Evolutionary conservation across 768 basidiomycete genomes (phyloP).

Genomic region (Leccinum rimulosum): DNA sequence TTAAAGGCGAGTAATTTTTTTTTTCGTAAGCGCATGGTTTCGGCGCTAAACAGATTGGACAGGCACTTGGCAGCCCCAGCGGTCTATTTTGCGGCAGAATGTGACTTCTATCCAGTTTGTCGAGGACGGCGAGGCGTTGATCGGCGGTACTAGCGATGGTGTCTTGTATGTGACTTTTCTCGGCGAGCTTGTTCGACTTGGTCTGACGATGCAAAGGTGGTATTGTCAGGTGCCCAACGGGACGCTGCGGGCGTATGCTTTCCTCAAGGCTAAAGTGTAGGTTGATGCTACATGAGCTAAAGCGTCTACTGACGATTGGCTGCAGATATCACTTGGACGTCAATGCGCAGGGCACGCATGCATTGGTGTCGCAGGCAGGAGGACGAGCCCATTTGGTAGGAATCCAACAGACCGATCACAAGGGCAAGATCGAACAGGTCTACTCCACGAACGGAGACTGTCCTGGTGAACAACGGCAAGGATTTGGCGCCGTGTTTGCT

Average conservation of each 20-base stretch:
- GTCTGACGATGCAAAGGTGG: slow-evolving; percentile 46
- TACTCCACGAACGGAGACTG: slow-evolving; percentile 43
- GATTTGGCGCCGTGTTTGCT: slow-evolving; percentile 54
- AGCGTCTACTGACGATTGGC: slow-evolving; percentile 11
- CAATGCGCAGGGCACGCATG: slow-evolving; percentile 46
- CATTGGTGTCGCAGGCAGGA: slow-evolving; percentile 50
- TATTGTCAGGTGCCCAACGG: slow-evolving; percentile 68
- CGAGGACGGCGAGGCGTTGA: slow-evolving; percentile 57
- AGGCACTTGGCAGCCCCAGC: slow-evolving; percentile 65
- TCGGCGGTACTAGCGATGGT: slow-evolving; percentile 71
- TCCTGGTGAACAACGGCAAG: slow-evolving; percentile 29
- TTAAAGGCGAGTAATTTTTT: slow-evolving; percentile 42
- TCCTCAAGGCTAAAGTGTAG: slow-evolving; percentile 59
- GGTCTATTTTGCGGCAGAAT: slow-evolving; percentile 61
- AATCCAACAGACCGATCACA: slow-evolving; percentile 47
- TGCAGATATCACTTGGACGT: slow-evolving; percentile 54
- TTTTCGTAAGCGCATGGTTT: neutral
- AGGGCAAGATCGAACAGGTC: slow-evolving; percentile 51
- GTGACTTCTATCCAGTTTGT: slow-evolving; percentile 64
- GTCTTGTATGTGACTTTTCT: slow-evolving; percentile 47
- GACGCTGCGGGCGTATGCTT: slow-evolving; percentile 56
- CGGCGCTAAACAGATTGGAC: slow-evolving; percentile 2
- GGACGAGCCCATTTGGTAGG: slow-evolving; percentile 52
- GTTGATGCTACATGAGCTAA: slow-evolving; percentile 16
- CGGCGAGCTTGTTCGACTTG: neutral